Percentiles rank a stretch among this genome's conserved stretches.
phyloP scores from a whole-genome alignment of 2,329 filamentous ascomycete species.

The Metarhizium robertsii region DNA sequence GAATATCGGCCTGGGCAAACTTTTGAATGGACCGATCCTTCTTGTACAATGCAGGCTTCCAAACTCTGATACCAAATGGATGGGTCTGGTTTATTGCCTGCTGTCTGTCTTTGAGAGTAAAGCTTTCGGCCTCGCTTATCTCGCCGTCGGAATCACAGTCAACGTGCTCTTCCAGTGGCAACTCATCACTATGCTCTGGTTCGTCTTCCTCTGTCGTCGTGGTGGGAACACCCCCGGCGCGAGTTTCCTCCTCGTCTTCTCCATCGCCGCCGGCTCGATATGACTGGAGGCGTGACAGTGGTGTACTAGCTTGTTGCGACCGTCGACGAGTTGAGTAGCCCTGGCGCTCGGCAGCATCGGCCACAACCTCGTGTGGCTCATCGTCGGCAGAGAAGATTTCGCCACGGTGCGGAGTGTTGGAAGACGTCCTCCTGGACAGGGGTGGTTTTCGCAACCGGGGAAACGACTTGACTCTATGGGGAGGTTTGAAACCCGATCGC shows the following conservation, averaged over 20 bases:
- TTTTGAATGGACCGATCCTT: constrained; percentile 95
- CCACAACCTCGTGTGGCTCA: constrained; percentile 69
- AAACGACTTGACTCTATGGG: constrained; percentile 37
- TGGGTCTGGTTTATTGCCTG: constrained; percentile 98
- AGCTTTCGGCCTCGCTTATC: constrained; percentile 89
- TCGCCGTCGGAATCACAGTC: constrained; percentile 61
- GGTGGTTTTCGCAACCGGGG: constrained; percentile 59
- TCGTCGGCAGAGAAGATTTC: constrained; percentile 90
- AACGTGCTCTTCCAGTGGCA: constrained; percentile 35
- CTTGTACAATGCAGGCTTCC: constrained; percentile 98
- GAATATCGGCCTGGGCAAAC: constrained; percentile 91
- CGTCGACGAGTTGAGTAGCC: constrained; percentile 24
- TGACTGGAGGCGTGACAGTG: constrained; percentile 35
- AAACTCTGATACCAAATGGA: constrained; percentile 96
- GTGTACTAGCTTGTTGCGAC: constrained; percentile 17
- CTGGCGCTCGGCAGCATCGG: constrained; percentile 39
- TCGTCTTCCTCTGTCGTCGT: constrained; percentile 13
- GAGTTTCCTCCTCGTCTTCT: constrained; percentile 14
- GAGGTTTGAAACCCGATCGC: constrained; percentile 32
- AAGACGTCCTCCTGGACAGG: constrained; percentile 65
- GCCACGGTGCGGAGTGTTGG: constrained; percentile 69
- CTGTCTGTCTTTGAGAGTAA: constrained; percentile 93
- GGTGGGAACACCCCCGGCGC: constrained; percentile 6
- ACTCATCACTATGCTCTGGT: constrained; percentile 26
- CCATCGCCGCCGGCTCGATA: constrained; percentile 12